A percentile compares a stretch with the other conserved stretches of the same genome.
phyloP scores from a whole-genome alignment of 106 monocot genomes.

The Dioscorea dumetorum region DNA sequence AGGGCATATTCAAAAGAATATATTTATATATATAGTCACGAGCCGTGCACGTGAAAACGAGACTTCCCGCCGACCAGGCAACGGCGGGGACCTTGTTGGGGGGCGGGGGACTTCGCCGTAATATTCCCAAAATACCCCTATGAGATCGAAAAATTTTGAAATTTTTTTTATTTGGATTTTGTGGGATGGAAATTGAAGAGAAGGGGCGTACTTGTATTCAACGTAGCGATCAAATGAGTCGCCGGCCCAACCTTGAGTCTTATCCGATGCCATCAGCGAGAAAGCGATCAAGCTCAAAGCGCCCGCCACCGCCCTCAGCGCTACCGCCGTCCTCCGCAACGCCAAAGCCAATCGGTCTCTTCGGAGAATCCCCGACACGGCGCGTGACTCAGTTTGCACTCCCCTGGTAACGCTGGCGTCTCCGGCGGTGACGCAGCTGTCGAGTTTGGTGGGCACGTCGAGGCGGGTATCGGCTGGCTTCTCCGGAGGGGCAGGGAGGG shows the following conservation, averaged over 20 bases:
- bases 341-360: constrained; percentile 12
- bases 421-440: constrained; percentile 3
- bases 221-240: constrained; percentile 80
- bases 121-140: too few relatives aligned
- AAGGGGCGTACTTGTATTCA: constrained; percentile 43
- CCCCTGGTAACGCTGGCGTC: constrained; percentile 7
- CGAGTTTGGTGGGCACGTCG: constrained; percentile 1
- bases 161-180: too few relatives aligned
- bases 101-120: too few relatives aligned
- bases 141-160: too few relatives aligned
- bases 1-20: too few relatives aligned
- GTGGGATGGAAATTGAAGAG: too few relatives aligned
- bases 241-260: constrained; percentile 82
- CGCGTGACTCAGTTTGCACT: not conserved
- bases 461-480: not conserved
- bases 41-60: too few relatives aligned
- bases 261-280: constrained; percentile 80
- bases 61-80: too few relatives aligned
- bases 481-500: not conserved
- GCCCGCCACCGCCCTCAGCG: constrained; percentile 44
- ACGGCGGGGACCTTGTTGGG: too few relatives aligned
- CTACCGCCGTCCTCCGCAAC: constrained; percentile 24
- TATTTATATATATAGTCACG: too few relatives aligned
- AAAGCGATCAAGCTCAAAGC: constrained; percentile 55
- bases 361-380: constrained; percentile 27